Evolutionary conservation across 768 basidiomycete genomes (phyloP).

Genomic region (Leccinum ochraceum): DNA sequence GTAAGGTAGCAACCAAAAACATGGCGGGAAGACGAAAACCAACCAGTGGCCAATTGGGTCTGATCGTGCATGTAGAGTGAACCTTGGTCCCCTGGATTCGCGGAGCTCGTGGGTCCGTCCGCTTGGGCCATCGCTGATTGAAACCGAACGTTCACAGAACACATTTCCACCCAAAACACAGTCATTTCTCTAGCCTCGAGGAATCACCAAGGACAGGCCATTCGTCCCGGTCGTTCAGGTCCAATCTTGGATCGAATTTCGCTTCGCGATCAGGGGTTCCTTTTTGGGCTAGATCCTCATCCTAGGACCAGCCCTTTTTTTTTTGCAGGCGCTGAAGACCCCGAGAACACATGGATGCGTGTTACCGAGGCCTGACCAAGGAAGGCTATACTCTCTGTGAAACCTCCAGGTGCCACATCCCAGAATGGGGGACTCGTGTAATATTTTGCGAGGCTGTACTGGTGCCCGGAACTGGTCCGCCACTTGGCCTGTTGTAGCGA

Average conservation of each 20-base stretch:
- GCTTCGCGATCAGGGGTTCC: constrained; percentile 48
- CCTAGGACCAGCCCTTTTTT: constrained; percentile 15
- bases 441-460: constrained; percentile 22
- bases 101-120: constrained; percentile 34
- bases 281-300: constrained; percentile 46
- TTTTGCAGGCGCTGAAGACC: constrained; percentile 29
- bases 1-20: constrained; percentile 32
- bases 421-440: constrained; percentile 21
- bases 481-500: constrained; percentile 9
- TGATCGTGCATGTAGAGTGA: constrained; percentile 33
- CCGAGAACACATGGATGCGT: constrained; percentile 28
- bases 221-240: constrained; percentile 23
- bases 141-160: constrained; percentile 36
- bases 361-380: constrained; percentile 28
- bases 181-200: constrained; percentile 21
- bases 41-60: constrained; percentile 31
- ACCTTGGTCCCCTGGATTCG: constrained; percentile 33
- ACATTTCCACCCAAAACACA: constrained; percentile 23
- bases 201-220: constrained; percentile 44
- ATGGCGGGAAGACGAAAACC: constrained; percentile 33
- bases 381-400: constrained; percentile 34
- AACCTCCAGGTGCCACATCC: constrained; percentile 15
- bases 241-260: constrained; percentile 34
- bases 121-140: constrained; percentile 29
- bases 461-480: constrained; percentile 14